Percentiles rank a stretch among this genome's conserved stretches.
Conservation (phyloP, 441 rosid species). For the Isatis lusitanica region DNA sequence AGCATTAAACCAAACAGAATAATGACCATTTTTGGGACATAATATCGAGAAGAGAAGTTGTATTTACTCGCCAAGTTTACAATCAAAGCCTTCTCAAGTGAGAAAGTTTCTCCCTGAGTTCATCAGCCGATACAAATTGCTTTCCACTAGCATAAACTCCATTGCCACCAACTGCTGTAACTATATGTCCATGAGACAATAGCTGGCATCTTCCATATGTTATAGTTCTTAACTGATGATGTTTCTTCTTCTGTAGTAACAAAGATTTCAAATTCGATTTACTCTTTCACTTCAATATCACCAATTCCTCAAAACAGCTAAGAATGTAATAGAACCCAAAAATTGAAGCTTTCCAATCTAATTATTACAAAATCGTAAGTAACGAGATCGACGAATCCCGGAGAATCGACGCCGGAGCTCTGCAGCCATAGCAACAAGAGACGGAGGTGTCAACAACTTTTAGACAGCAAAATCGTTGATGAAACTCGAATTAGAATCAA, state of each 20-base stretch:
- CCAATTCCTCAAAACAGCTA: not conserved
- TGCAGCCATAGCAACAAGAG: conserved; percentile 84
- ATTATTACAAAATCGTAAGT: conserved; percentile 71
- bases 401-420: conserved; percentile 85
- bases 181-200: conserved; percentile 93
- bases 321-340: not conserved
- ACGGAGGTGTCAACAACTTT: conserved; percentile 46
- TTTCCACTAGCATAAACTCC: conserved; percentile 95
- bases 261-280: no score
- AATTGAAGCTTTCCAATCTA: not conserved
- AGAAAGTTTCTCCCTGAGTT: conserved; percentile 85
- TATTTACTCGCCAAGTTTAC: conserved; percentile 68
- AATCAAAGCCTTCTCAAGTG: conserved; percentile 83
- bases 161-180: conserved; percentile 96
- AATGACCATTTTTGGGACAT: not conserved
- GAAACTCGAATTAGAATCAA: no score
- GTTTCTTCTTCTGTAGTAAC: conserved; percentile 84
- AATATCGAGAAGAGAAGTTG: not conserved
- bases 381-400: conserved; percentile 68
- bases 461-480: no score
- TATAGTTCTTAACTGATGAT: conserved; percentile 81
- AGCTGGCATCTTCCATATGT: conserved; percentile 91
- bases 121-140: conserved; percentile 88
- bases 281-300: not conserved
- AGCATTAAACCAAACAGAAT: conserved; percentile 2